Evolutionary conservation across 2,329 filamentous ascomycete species (phyloP).

Genomic region (Coleophoma crateriformis): DNA sequence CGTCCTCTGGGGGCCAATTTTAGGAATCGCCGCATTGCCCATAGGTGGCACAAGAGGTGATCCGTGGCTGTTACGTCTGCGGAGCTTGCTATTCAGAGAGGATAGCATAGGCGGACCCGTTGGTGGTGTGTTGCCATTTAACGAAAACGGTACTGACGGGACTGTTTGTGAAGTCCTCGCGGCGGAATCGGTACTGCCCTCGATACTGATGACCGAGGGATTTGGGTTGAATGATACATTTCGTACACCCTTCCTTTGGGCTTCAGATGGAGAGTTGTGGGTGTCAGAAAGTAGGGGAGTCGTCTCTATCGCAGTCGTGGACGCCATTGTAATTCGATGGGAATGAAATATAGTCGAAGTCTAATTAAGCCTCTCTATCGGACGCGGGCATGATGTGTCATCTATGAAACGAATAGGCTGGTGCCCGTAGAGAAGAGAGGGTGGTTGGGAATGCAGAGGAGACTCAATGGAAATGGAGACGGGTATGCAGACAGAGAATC

Average conservation of each 20-base stretch:
- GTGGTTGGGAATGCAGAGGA: no score
- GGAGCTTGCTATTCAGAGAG: constrained; percentile 80
- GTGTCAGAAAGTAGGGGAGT: constrained; percentile 15
- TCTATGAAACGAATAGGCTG: no score
- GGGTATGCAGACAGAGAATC: no score
- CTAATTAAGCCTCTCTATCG: no score
- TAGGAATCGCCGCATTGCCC: constrained; percentile 38
- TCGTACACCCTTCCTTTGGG: constrained; percentile 25
- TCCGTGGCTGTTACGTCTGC: constrained; percentile 79
- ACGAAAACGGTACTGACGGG: constrained; percentile 27
- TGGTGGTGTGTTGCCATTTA: constrained; percentile 10
- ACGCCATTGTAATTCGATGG: constrained; percentile 12
- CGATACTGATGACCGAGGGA: constrained; percentile 56
- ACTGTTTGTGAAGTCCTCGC: constrained; percentile 27
- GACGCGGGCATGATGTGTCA: no score
- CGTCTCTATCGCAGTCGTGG: constrained; percentile 13
- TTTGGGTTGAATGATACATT: constrained; percentile 76
- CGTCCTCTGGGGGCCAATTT: constrained; percentile 91
- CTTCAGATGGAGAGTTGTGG: constrained; percentile 7
- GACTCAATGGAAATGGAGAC: no score
- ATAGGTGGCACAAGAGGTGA: constrained; percentile 29
- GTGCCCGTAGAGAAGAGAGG: no score
- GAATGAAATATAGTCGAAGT: no score
- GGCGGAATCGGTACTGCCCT: constrained; percentile 39
- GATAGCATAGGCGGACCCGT: constrained; percentile 60